Percentiles rank a stretch among this genome's conserved stretches.
These are phyloP conservation scores for Cucurbita moschata DNA, from an alignment of 306 rosid genomes.

Conservation along the genomic window DNA sequence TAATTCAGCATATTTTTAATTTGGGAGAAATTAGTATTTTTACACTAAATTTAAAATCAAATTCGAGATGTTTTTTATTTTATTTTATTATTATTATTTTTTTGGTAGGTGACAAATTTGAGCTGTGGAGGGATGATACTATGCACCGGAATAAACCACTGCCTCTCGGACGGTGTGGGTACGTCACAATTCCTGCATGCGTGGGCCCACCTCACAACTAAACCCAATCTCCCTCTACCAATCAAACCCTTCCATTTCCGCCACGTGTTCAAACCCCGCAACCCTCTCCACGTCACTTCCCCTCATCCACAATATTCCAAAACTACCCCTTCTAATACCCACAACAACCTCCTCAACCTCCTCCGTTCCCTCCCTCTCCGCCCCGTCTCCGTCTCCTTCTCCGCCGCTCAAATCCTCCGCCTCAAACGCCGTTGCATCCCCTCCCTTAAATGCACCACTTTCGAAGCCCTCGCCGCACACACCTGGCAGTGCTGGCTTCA, in stretches of 20 bases:
- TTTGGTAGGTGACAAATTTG: slow-evolving; percentile 41
- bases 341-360: slow-evolving; percentile 15
- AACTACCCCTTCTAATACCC: slow-evolving; percentile 2
- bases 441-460: slow-evolving; percentile 49
- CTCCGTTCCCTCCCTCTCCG: slow-evolving; percentile 50
- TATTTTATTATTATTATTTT: not conserved
- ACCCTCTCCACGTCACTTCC: slow-evolving; percentile 17
- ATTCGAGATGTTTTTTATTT: not conserved
- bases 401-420: slow-evolving; percentile 25
- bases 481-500: slow-evolving; percentile 85
- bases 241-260: slow-evolving; percentile 39
- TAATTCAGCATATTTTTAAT: too few relatives aligned
- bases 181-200: slow-evolving; percentile 64
- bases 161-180: slow-evolving; percentile 69
- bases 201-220: slow-evolving; percentile 48
- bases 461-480: slow-evolving; percentile 66
- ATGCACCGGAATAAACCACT: slow-evolving; percentile 73
- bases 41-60: too few relatives aligned
- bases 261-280: slow-evolving; percentile 38
- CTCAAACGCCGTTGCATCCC: slow-evolving; percentile 52
- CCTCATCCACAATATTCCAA: slow-evolving; percentile 31
- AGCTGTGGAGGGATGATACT: slow-evolving; percentile 71
- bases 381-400: slow-evolving; percentile 42
- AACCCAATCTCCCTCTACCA: slow-evolving; percentile 13
- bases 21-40: too few relatives aligned